A percentile compares a stretch with the other conserved stretches of the same genome.
Conservation (phyloP, 2,329 filamentous ascomycete species). For the Trichoderma sp. region DNA sequence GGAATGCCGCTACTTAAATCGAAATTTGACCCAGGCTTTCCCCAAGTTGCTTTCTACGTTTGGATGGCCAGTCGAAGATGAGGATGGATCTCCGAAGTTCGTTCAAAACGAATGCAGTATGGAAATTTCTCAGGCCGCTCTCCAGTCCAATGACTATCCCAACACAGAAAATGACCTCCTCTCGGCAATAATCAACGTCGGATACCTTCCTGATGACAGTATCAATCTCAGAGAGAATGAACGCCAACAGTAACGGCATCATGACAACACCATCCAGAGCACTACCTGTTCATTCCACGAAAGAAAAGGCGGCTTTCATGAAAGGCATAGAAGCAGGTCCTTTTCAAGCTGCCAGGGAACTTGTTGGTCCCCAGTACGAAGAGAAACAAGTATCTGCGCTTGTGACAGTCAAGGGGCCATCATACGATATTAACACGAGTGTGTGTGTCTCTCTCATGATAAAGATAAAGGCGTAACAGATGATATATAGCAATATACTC, state of each 20-base stretch:
- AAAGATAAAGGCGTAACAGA: not conserved
- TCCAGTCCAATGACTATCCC: conserved; percentile 30
- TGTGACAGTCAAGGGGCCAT: not conserved
- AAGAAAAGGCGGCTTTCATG: conserved; percentile 34
- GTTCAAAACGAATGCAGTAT: conserved; percentile 29
- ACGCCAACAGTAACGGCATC: conserved; percentile 10
- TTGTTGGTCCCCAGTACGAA: conserved; percentile 32
- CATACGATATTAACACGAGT: too few relatives aligned
- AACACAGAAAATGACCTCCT: conserved; percentile 40
- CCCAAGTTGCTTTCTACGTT: conserved; percentile 41
- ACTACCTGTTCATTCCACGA: conserved; percentile 26
- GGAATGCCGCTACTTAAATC: not conserved
- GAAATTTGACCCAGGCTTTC: not conserved
- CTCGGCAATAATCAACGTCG: conserved; percentile 32
- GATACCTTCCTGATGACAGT: conserved; percentile 36
- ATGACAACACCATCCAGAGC: not conserved
- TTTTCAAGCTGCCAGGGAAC: conserved; percentile 24
- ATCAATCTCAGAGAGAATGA: conserved; percentile 33
- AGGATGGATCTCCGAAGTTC: conserved; percentile 33
- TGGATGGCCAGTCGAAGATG: conserved; percentile 49
- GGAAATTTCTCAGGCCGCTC: not conserved
- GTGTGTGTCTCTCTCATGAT: too few relatives aligned
- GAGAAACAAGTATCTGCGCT: conserved; percentile 24
- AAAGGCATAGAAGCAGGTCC: too few relatives aligned
- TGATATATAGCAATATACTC: too few relatives aligned